Percentiles rank a stretch among this genome's conserved stretches.
Evolutionary conservation across 768 basidiomycete genomes (phyloP).

Genomic region (Krasilnikovozyma curviuscula): DNA sequence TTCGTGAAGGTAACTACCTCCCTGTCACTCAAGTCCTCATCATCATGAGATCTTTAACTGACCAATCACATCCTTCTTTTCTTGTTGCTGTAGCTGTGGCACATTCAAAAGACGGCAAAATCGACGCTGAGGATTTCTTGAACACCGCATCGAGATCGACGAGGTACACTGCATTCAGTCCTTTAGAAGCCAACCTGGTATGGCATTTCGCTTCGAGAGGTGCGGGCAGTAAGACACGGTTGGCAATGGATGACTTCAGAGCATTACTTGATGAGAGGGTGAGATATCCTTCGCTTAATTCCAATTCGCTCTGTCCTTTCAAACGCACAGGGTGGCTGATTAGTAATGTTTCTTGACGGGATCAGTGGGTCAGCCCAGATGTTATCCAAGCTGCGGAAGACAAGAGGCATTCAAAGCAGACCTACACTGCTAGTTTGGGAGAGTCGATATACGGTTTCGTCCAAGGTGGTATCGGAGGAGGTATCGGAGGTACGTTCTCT

Average conservation of each 20-base stretch:
- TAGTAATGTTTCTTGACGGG: too few relatives aligned
- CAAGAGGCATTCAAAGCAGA: conserved; percentile 19
- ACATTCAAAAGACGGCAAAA: conserved; percentile 83
- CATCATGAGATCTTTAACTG: not conserved
- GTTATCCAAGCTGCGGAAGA: conserved; percentile 23
- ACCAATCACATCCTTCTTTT: not conserved
- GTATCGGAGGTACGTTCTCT: too few relatives aligned
- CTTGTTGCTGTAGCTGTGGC: conserved; percentile 26
- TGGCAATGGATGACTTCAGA: conserved; percentile 76
- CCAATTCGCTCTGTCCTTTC: not conserved
- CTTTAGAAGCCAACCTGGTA: conserved; percentile 41
- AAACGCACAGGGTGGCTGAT: conserved; percentile 9
- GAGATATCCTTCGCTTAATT: not conserved
- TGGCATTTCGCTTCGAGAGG: conserved; percentile 94
- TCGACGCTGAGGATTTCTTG: conserved; percentile 87
- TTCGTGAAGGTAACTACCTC: conserved; percentile 10
- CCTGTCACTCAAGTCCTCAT: too few relatives aligned
- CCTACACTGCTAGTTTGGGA: conserved; percentile 30
- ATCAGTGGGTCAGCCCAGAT: conserved; percentile 17
- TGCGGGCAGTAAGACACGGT: conserved; percentile 37
- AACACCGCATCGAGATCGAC: conserved; percentile 39
- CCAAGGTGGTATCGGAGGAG: conserved; percentile 75
- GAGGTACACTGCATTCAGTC: conserved; percentile 7
- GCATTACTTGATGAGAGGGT: conserved; percentile 66
- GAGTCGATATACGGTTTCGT: conserved; percentile 70